Evolutionary conservation across 2,329 filamentous ascomycete genomes (phyloP), one percentile per base, ranked within the genome.

Genomic region (Curvularia verruculosa): DNA sequence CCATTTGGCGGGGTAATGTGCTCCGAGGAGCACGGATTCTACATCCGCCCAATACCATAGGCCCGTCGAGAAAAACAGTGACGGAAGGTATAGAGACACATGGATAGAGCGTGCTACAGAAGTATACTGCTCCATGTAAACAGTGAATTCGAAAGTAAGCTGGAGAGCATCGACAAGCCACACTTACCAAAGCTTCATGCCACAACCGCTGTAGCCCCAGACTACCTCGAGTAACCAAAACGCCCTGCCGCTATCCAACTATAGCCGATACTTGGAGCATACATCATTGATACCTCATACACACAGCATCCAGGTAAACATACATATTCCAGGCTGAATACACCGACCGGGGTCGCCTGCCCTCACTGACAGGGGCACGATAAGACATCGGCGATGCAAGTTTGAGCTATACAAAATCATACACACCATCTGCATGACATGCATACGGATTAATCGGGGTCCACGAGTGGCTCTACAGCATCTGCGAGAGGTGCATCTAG

Each of bases 1-100:
- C 50, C 45, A 40, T 52, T 54, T 21, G 45, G 44, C 54, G 54
- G 54, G 50, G 50, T 45, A 57, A 57, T 49, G 44, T 40, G 12
- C 45, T 31, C 50, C 54, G 50, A 49, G 39, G 5, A 24, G n/a
- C 26, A 31, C 31, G 8, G 12, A 15, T 34, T 15, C n/a, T 45
- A 23, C 13, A 29, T 54, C 31, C 34, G 21, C 34, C 40, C 18
- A 34, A 10, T 26, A 2, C 23, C 21, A 26, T n/a, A 43, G 43
- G 5, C 19, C 12, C 34, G 7, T 26, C 24, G 13, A 36, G 18
- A 45, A 15, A 26, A 19, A n/a, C 19, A 13, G 8, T 36, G 6
- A 26, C 10, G 29, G n/a, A 19, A 18, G 7, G 37, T 7, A 18
- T 19, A 4, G 12, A 39, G 7, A 39, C 31, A 39, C 34, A 12